Evolutionary conservation across 1,284 basidiomycete genomes (phyloP), one percentile per base, ranked within the genome.

Genomic region (Ganoderma lucidum): DNA sequence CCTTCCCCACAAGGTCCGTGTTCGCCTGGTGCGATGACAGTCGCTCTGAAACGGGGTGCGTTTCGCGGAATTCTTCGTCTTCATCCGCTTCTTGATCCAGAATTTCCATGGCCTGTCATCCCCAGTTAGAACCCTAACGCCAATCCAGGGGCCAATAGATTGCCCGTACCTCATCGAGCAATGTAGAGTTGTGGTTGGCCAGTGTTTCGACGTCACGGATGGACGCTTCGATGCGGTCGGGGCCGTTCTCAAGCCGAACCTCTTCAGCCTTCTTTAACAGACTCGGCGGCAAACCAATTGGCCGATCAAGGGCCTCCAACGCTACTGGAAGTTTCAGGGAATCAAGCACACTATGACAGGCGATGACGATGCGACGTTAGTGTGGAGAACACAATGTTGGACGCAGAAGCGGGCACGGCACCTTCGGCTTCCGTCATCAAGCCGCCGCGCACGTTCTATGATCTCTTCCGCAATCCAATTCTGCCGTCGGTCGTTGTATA

Each of bases 61-160:
- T 83, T 71, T 85, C 83, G 66, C 89, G 86, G 69, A 90, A 81
- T 59, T 85, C 80, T 81, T 96, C 95, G 75, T 98, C 96, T 78
- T 97, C 95, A 4, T 91, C 92, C 23, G 93, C 93, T 81, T 99
- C 97, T 65, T 90, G 90, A 75, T 97, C 96, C 12, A 99, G 83
- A 15, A 96, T 89, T 75, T 96, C 95, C 83, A 96, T 87, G 0
- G 95, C 90, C 94, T 98, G 78, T 19, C 14, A 61, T 19, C 15
- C 41, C 53, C 9, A 37, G 15, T 37, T 10, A 35, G 30, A 62
- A 39, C 56, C 58, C 37, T 17, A 60, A 41, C 19, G 19, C n/a
- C 37, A n/a, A 60, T 37, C 35, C 8, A 39, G 6, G 10, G 6
- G 9, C 9, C 17, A 19, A 53, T 28, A n/a, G 23, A 23, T 23